These are phyloP conservation scores for Fagopyrum tataricum DNA, from an alignment of 148 eudicot species.

Conservation along the genomic window DNA sequence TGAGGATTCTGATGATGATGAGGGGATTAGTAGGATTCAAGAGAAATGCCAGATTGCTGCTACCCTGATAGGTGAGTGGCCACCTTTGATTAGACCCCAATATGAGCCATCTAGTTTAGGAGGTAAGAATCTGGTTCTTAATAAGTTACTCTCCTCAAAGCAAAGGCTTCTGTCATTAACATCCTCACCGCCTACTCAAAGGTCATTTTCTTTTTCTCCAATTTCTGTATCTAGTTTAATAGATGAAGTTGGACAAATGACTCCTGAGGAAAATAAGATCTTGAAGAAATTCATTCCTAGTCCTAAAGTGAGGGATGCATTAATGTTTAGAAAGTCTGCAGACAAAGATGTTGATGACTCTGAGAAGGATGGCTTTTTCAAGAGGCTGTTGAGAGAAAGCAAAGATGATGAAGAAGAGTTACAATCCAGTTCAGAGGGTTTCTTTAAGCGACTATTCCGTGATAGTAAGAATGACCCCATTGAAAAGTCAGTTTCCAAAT, in stretches of 20 bases:
- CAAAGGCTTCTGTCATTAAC: constrained; percentile 70
- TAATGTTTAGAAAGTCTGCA: constrained; percentile 70
- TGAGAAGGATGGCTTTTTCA: constrained; percentile 90
- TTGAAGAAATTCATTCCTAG: constrained; percentile 79
- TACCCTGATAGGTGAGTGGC: constrained; percentile 94
- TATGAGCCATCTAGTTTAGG: constrained; percentile 34
- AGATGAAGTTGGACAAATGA: constrained; percentile 58
- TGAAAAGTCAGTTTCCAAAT: constrained; percentile 51
- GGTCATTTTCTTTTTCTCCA: constrained; percentile 51
- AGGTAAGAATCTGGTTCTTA: constrained; percentile 78
- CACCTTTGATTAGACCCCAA: constrained; percentile 67
- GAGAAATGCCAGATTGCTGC: constrained; percentile 96
- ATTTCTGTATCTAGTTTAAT: constrained; percentile 40
- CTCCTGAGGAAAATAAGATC: constrained; percentile 77
- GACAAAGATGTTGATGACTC: constrained; percentile 76
- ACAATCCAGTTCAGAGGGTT: constrained; percentile 76
- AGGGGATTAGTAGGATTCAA: constrained; percentile 90
- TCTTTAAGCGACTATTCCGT: constrained; percentile 86
- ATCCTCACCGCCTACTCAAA: constrained; percentile 65
- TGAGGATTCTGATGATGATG: constrained; percentile 91
- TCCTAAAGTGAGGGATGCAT: constrained; percentile 69
- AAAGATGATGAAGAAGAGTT: constrained; percentile 77
- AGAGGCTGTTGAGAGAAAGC: constrained; percentile 63
- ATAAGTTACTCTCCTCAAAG: constrained; percentile 66
- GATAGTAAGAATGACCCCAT: constrained; percentile 74